Evolutionary conservation across 495 filamentous ascomycete species (phyloP).

Genomic region (Tuber brumale): DNA sequence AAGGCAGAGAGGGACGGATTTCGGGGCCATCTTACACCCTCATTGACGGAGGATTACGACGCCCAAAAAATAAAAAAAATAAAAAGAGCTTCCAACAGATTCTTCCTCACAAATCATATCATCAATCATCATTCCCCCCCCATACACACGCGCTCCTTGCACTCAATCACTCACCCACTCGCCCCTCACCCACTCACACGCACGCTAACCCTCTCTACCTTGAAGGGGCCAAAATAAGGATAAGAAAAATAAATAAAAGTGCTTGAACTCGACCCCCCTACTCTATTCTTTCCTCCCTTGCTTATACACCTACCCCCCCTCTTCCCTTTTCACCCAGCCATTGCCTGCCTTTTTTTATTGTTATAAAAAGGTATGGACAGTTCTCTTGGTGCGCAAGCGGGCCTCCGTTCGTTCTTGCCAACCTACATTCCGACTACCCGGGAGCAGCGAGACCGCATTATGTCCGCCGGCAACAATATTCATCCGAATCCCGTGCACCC

Average conservation of each 20-base stretch:
- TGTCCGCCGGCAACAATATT: constrained; percentile 35
- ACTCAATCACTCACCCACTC: background rate
- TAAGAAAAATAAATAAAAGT: background rate
- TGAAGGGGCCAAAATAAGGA: background rate
- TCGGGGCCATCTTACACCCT: background rate
- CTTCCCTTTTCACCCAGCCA: background rate
- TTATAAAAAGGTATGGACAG: background rate
- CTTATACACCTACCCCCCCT: background rate
- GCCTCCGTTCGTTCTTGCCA: constrained; percentile 23
- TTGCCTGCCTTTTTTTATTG: background rate
- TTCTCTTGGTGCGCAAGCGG: background rate
- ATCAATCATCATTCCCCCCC: background rate
- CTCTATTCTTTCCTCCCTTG: background rate
- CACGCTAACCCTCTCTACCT: background rate
- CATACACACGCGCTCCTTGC: background rate
- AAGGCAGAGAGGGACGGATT: background rate
- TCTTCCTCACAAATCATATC: constrained; percentile 3
- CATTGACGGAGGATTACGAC: background rate
- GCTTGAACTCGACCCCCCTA: background rate
- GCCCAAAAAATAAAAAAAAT: background rate
- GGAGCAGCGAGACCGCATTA: constrained; percentile 28
- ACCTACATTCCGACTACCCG: constrained; percentile 28
- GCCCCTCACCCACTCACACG: background rate
- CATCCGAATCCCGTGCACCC: constrained; percentile 34
- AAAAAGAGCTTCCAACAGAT: background rate